phyloP scores from a whole-genome alignment of 2,329 filamentous ascomycete genomes.

The Cryphonectria naterciae region DNA sequence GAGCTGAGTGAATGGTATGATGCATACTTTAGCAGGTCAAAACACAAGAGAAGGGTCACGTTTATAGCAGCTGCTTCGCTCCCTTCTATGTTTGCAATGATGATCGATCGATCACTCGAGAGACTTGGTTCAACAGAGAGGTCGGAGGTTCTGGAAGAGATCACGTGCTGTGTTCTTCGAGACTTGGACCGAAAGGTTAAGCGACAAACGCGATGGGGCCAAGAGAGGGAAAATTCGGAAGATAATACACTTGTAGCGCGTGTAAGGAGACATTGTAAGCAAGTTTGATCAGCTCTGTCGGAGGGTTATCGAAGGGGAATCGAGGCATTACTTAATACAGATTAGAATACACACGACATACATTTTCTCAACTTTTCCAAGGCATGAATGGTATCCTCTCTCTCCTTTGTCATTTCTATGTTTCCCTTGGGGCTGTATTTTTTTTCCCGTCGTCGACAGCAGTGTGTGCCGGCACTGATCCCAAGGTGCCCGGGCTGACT shows the following conservation, averaged over 20 bases:
- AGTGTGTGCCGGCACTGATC: neutral
- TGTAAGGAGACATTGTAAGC: conserved; percentile 4
- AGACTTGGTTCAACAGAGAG: conserved; percentile 9
- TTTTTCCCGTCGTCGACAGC: neutral
- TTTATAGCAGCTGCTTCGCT: neutral
- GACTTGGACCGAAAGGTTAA: neutral
- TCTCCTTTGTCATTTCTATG: neutral
- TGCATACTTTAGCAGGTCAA: neutral
- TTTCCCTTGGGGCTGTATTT: neutral
- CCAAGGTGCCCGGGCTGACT: neutral
- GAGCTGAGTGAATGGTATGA: conserved; percentile 9
- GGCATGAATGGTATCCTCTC: neutral
- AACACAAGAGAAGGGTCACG: neutral
- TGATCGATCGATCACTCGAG: neutral
- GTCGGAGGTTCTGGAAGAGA: neutral
- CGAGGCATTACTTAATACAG: conserved; percentile 17
- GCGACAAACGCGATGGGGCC: neutral
- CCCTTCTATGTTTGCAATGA: conserved; percentile 7
- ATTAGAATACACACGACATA: conserved; percentile 29
- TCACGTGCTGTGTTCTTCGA: neutral
- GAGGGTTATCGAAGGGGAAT: neutral
- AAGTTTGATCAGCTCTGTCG: conserved; percentile 5
- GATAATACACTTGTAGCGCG: neutral
- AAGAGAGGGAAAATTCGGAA: neutral
- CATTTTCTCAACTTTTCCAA: neutral